Evolutionary conservation across 805 yeast genomes (phyloP), one percentile per base, ranked within the genome.

Genomic region (Pachysolen tannophilus): DNA sequence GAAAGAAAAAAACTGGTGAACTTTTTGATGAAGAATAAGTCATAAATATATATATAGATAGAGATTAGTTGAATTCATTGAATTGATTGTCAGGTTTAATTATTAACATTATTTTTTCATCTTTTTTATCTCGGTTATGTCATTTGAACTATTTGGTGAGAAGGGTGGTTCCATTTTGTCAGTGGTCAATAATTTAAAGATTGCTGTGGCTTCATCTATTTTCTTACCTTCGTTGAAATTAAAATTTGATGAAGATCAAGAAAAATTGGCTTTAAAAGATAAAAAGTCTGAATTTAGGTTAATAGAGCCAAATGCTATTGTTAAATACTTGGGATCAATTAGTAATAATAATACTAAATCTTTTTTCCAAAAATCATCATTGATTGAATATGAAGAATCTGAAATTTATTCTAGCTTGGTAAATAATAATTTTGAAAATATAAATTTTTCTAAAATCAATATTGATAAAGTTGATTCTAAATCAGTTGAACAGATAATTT

Each of bases 291-390:
- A 56, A 6, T 68, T 75, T 35, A 71, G 68, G 45, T 63, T 82
- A 42, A 57, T 65, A 38, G 85, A 81, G 53, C 65, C 84, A 15
- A 78, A 81, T 50, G 77, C 92, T 15, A 75, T 81, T 34, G 78
- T 81, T 42, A 75, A 77, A 53, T 82, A 75, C 48, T 58, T 78
- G 42, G 61, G 74, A 26, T 54, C 61, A 16, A 77, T 75, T 42
- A 16, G 11, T 4, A 34, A 19, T 17, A 28, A 21, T 15, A 32
- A 32, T 11, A 6, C 19, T 23, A 14, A 23, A 13, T 25, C 35
- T 14, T 26, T 30, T 4, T 78, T 75, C 41, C 37, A 55, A 5
- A 46, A 34, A 8, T 48, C 57, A 19, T 43, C 49, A 9, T 50
- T 61, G 11, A 56, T 67, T 30, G 54, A 52, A 8, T 52, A 58